These are phyloP conservation scores for Podospora sp. DNA, from an alignment of 495 filamentous ascomycete genomes.

Conservation along the genomic window DNA sequence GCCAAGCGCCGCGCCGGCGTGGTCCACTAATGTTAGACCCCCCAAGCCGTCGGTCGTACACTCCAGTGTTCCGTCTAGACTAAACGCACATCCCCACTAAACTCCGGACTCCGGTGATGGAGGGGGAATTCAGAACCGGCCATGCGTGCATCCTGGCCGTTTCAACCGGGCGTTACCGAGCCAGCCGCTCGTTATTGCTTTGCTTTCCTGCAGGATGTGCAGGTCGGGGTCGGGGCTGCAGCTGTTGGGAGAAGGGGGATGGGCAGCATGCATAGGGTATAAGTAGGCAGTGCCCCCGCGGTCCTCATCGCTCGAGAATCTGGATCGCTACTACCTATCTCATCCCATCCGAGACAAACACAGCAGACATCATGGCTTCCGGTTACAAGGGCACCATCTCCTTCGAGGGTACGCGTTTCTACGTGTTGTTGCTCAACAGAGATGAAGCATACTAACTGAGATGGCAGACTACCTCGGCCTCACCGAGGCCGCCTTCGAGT, in stretches of 20 bases:
- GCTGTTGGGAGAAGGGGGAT: neutral
- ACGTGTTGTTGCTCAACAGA: neutral
- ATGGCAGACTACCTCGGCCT: conserved; percentile 55
- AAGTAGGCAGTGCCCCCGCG: neutral
- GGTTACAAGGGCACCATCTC: conserved; percentile 27
- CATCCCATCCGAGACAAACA: neutral
- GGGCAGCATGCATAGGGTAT: neutral
- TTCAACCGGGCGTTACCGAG: conserved; percentile 16
- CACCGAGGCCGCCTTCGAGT: conserved; percentile 63
- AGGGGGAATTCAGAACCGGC: conserved; percentile 15
- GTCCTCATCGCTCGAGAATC: neutral
- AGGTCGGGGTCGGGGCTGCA: neutral
- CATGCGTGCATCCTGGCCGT: conserved; percentile 6
- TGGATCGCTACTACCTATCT: neutral
- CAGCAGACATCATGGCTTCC: conserved; percentile 28
- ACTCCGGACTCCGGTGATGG: conserved; percentile 28
- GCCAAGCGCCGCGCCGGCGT: conserved; percentile 14
- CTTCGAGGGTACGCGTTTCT: conserved; percentile 34
- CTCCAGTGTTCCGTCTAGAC: neutral
- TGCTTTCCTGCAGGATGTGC: conserved; percentile 5
- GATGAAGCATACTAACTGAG: conserved; percentile 14
- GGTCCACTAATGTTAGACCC: neutral
- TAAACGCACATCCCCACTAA: conserved; percentile 38
- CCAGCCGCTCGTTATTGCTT: conserved; percentile 1
- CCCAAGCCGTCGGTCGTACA: neutral